These are phyloP conservation scores for Stellera chamaejasme DNA, from an alignment of 345 rosid genomes.

Conservation along the genomic window DNA sequence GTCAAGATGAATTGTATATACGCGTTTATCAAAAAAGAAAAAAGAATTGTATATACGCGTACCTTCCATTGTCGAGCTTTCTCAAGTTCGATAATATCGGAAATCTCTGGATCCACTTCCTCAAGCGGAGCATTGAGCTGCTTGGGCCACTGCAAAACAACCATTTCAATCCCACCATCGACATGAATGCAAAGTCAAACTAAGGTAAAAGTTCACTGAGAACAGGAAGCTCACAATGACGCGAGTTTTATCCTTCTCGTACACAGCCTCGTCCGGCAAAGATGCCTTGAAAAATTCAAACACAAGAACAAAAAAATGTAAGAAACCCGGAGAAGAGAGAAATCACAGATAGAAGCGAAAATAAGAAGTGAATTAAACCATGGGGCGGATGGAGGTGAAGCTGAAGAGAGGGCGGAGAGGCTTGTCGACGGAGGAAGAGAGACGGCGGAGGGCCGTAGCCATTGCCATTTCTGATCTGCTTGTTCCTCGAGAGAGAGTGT, in stretches of 20 bases:
- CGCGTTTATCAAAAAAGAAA: no score
- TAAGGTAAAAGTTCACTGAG: not conserved
- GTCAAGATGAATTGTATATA: not conserved
- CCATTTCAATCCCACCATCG: not conserved
- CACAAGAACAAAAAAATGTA: slow-evolving; percentile 9
- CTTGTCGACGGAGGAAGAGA: slow-evolving; percentile 74
- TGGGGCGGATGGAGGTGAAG: slow-evolving; percentile 49
- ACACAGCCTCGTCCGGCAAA: slow-evolving; percentile 85
- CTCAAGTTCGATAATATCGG: slow-evolving; percentile 92
- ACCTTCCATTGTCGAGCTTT: slow-evolving; percentile 99
- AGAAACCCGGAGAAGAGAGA: not conserved
- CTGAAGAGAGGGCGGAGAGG: slow-evolving; percentile 74
- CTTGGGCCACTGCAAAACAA: slow-evolving; percentile 73
- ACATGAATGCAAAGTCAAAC: not conserved
- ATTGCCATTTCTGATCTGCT: slow-evolving; percentile 44
- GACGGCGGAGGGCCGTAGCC: slow-evolving; percentile 96
- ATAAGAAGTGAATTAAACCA: slow-evolving; percentile 30
- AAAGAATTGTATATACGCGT: not conserved
- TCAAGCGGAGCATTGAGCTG: slow-evolving; percentile 87
- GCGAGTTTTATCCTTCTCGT: slow-evolving; percentile 69
- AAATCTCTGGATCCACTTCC: slow-evolving; percentile 90
- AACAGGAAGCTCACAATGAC: slow-evolving; percentile 45
- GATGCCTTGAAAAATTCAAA: slow-evolving; percentile 44
- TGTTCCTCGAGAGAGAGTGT: slow-evolving; percentile 2
- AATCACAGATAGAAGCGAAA: not conserved